Conservation (phyloP, 2,329 filamentous ascomycete species). For the Penicillium freii region DNA sequence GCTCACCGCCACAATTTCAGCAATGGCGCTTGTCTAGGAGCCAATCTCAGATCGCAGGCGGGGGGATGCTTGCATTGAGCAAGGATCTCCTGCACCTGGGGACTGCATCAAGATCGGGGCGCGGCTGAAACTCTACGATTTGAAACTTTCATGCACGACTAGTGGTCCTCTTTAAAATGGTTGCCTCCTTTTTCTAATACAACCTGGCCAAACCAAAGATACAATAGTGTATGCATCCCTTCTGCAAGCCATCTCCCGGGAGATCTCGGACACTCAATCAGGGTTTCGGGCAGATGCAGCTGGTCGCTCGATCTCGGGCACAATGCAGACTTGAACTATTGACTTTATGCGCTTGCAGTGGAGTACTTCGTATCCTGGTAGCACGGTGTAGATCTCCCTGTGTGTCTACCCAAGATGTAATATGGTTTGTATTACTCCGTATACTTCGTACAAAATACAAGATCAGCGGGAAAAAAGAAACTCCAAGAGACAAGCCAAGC, state of each 20-base stretch:
- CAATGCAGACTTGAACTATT: background rate
- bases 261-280: conserved; percentile 5
- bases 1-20: conserved; percentile 3
- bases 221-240: background rate
- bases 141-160: conserved; percentile 5
- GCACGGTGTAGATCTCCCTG: background rate
- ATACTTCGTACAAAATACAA: background rate
- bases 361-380: background rate
- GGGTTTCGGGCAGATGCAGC: background rate
- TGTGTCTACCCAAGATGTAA: background rate
- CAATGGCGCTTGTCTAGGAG: background rate
- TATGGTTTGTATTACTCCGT: background rate
- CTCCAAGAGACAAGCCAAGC: background rate
- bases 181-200: background rate
- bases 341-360: background rate
- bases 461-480: background rate
- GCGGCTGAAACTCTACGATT: background rate
- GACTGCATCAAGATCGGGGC: conserved; percentile 1
- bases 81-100: conserved; percentile 1
- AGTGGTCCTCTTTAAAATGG: background rate
- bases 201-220: background rate
- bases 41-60: background rate
- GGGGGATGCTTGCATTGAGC: background rate
- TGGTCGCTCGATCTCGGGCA: background rate
- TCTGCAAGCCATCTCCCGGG: conserved; percentile 4